Base-by-base conservation (phyloP, 352 stramenopile genomes). In the Globisporangium nodosum region DNA sequence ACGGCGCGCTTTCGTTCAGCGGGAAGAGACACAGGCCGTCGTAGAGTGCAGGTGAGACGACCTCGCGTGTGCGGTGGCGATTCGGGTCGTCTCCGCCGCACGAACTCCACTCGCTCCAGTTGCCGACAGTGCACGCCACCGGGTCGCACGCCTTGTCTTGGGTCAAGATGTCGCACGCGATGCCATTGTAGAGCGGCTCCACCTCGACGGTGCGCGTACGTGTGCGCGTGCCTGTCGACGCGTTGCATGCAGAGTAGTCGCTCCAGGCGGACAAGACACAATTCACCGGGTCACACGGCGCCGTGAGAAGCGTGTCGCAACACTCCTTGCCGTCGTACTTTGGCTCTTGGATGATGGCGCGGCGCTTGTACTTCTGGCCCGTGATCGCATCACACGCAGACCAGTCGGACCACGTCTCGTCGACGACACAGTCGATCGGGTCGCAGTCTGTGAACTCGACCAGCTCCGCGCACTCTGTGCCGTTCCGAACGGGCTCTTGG, bases 41-140 rank as follows among this genome's bases (percentile, higher is more conserved):
- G 48, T 81, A 81, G 1, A 76, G 47, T 11, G 75, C 43, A 13
- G 50, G 30, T 39, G 74, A 69, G 13, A 65, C 72, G 9, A 85
- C 27, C 11, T 61, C 69, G 9, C 75, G 71, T 11, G 51, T 69
- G 5, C 73, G 66, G 27, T 77, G 64, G 27, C 71, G 70, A 18
- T 77, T 43, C 6, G 71, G 66, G 27, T 81, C 76, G 33, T 81
- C 68, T n/a, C 63, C 71, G 24, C 86, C 74, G 37, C 80, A 90
- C 13, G 64, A 70, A 1, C 63, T 81, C 77, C 78, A 90, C 0
- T 61, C 40, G 0, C 59, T 73, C 75, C 75, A 90, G 21, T 75
- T 61, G 2, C 65, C 50, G 1, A 85, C 54, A 0, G 33, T 51
- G 51, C 80, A 90, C 30, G 58, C 21, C 5, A 86, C 64, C 0